A percentile compares a stretch with the other conserved stretches of the same genome.
phyloP scores from a whole-genome alignment of 192 early-diverging fungal species.

The Ambispora gerdemannii region DNA sequence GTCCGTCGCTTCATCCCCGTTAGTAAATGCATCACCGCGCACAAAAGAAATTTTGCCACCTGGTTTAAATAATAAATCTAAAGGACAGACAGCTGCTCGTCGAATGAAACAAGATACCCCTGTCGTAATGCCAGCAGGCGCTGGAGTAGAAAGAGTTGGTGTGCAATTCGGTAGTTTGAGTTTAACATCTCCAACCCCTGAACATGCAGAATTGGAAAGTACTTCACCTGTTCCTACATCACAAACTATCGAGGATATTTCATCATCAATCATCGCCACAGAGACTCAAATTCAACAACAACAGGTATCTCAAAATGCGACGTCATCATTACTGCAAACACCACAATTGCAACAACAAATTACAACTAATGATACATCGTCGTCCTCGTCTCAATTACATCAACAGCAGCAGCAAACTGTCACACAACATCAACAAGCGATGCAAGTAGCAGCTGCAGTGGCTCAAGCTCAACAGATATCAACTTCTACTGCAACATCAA shows the following conservation, averaged over 20 bases:
- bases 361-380: no score
- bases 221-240: conserved; percentile 33
- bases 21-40: conserved; percentile 39
- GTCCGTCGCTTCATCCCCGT: conserved; percentile 30
- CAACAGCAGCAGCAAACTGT: neutral
- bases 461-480: neutral
- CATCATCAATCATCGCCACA: neutral
- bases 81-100: conserved; percentile 49
- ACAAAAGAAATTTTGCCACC: conserved; percentile 39
- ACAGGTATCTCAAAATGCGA: conserved; percentile 35
- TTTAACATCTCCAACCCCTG: conserved; percentile 54
- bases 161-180: conserved; percentile 80
- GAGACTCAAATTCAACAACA: conserved; percentile 33
- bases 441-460: neutral
- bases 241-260: neutral
- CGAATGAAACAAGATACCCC: conserved; percentile 86
- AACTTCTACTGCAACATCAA: conserved; percentile 12
- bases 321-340: neutral
- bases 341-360: conserved; percentile 9
- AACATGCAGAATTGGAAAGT: conserved; percentile 39
- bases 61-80: conserved; percentile 43
- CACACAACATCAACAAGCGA: neutral
- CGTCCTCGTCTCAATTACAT: no score
- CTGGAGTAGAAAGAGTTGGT: conserved; percentile 62
- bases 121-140: conserved; percentile 79